Conservation (phyloP, 768 basidiomycete genomes). For the Suillus americanus region DNA sequence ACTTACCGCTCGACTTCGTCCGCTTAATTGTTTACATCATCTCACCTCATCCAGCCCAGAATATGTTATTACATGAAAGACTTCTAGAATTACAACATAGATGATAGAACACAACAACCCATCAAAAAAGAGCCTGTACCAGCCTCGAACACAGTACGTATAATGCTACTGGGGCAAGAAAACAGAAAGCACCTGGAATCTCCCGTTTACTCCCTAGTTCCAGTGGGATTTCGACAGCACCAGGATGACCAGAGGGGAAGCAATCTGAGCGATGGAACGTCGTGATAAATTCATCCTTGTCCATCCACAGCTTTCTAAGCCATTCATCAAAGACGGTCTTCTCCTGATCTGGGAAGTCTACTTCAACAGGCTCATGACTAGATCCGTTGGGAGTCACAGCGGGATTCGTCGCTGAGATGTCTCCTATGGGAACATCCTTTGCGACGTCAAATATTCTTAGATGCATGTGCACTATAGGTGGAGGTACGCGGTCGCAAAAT, state of each 20-base stretch:
- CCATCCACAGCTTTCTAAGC: conserved; percentile 78
- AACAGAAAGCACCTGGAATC: conserved; percentile 65
- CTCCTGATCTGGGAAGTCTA: conserved; percentile 57
- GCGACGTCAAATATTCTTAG: conserved; percentile 75
- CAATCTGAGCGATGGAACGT: conserved; percentile 55
- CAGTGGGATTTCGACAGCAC: conserved; percentile 56
- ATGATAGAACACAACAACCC: conserved; percentile 10
- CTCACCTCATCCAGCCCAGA: not conserved
- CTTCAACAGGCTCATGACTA: conserved; percentile 33
- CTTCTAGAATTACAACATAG: conserved; percentile 9
- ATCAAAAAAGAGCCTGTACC: conserved; percentile 20
- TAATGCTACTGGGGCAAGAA: conserved; percentile 59
- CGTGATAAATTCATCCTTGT: conserved; percentile 82
- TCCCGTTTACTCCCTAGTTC: conserved; percentile 54
- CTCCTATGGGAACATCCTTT: conserved; percentile 67
- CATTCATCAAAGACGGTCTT: conserved; percentile 75
- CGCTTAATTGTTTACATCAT: conserved; percentile 4
- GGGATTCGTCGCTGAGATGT: conserved; percentile 42
- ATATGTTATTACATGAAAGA: conserved; percentile 4
- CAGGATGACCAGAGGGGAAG: conserved; percentile 35
- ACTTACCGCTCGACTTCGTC: not conserved
- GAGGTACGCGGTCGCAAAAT: conserved; percentile 77
- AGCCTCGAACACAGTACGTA: conserved; percentile 50
- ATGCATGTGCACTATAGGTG: conserved; percentile 87
- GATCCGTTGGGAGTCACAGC: conserved; percentile 28